Base-by-base conservation (phyloP, 176 grass and related monocot species). In the Poa annua region DNA sequence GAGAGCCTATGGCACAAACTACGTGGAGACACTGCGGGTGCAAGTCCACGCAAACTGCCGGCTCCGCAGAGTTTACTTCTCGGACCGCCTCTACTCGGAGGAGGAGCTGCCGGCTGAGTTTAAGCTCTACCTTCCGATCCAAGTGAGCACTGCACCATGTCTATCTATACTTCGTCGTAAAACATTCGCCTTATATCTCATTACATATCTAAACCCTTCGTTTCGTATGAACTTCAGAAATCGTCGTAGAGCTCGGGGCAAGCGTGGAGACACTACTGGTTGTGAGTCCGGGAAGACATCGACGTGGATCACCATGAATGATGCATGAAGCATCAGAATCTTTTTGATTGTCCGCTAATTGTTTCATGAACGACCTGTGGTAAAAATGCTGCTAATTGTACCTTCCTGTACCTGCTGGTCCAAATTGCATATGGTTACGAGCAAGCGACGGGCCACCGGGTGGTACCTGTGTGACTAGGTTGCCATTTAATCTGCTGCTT, bases 31-130 rank as follows among this genome's bases (percentile, higher is more conserved):
- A 1, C 89, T 99, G 1, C 85, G 93, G 45, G 91, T 99, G 83
- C 96, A 96, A 77, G 93, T 96, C 63, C 96, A 99, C 71, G 96
- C 91, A 78, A 99, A 94, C 81, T 99, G 96, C 26, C 85, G 96
- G 11, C 88, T 96, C 19, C 90, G 93, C 85, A 87, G 96, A 80
- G 83, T 99, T 21, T 93, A 96, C 47, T 94, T 99, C 71, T 87
- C 91, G 8, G 91, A 96, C 73, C 90, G 96, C 35, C 91, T 96
- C 80, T 92, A 96, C 85, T 93, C 93, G 15, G 96, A 99, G 10
- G 96, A 96, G 62, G 78, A 66, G 88, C 90, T 97, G 59, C 95
- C 95, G 3, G 90, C 89, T 0, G 96, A 99, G 76, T 92, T 97
- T 75, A 97, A 94, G 77, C 88, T 94, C 35, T 97, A 94, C 89